Evolutionary conservation across 805 yeast genomes (phyloP).

Genomic region (Sugiyamaella americana): DNA sequence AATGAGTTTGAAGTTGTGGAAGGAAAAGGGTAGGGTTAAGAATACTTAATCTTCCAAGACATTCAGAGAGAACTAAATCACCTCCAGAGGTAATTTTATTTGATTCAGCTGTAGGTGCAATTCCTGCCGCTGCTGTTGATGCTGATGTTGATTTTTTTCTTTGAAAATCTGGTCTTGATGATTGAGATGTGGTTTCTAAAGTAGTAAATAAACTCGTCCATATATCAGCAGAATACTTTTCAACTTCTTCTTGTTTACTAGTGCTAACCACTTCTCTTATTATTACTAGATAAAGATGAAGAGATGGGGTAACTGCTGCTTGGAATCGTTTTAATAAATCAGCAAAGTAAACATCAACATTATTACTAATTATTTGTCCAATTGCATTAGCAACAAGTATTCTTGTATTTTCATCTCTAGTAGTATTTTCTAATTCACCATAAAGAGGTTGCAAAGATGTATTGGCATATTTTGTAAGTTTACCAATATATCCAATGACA

Average conservation of each 20-base stretch:
- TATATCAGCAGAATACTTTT: constrained; percentile 8
- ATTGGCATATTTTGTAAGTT: constrained; percentile 15
- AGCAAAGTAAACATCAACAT: constrained; percentile 37
- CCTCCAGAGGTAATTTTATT: constrained; percentile 1
- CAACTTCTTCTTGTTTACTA: background rate
- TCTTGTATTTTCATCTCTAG: constrained; percentile 30
- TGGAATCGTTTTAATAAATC: constrained; percentile 32
- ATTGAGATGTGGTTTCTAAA: constrained; percentile 1
- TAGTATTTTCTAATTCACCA: constrained; percentile 33
- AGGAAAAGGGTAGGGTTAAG: constrained; percentile 30
- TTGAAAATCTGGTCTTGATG: constrained; percentile 9
- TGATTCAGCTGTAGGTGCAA: background rate
- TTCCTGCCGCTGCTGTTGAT: background rate
- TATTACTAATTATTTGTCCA: constrained; percentile 43
- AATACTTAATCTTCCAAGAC: constrained; percentile 24
- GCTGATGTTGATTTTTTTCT: background rate
- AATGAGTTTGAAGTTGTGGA: constrained; percentile 27
- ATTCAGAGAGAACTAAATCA: constrained; percentile 20
- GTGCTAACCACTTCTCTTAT: constrained; percentile 27
- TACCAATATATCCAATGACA: constrained; percentile 48
- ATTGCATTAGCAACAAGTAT: constrained; percentile 48
- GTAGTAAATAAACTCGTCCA: constrained; percentile 21
- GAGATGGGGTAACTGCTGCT: constrained; percentile 18
- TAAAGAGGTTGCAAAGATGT: constrained; percentile 34
- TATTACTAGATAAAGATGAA: constrained; percentile 29